phyloP scores from a whole-genome alignment of 2,329 filamentous ascomycete genomes.

The Beauveria varroae region DNA sequence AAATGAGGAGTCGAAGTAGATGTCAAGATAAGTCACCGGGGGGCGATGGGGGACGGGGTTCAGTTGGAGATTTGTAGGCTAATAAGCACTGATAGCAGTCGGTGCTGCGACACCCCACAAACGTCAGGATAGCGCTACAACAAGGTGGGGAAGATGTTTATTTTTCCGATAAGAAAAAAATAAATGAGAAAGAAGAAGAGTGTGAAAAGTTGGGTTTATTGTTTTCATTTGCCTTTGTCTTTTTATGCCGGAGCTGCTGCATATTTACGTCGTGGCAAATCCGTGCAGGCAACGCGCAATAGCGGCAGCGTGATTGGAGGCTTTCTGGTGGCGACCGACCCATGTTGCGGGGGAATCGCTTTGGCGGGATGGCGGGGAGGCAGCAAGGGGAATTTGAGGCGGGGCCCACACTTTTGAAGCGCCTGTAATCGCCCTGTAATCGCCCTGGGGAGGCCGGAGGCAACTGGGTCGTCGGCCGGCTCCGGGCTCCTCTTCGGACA shows the following conservation, averaged over 20 bases:
- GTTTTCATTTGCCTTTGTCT: no score
- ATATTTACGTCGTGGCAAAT: not conserved
- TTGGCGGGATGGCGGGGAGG: not conserved
- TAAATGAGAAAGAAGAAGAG: no score
- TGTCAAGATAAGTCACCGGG: not conserved
- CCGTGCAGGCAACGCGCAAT: not conserved
- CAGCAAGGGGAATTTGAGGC: not conserved
- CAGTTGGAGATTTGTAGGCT: slow-evolving; percentile 1
- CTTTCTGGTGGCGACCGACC: not conserved
- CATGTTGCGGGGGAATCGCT: not conserved
- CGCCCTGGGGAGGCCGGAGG: no score
- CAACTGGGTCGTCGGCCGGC: slow-evolving; percentile 6
- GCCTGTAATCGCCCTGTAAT: not conserved
- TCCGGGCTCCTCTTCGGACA: not conserved
- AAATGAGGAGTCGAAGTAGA: not conserved
- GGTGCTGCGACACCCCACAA: not conserved
- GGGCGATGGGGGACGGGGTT: not conserved
- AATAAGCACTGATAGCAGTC: not conserved
- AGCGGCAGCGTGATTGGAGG: not conserved
- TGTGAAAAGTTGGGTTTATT: no score
- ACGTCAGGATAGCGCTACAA: not conserved
- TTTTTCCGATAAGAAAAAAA: no score
- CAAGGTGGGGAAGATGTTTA: no score
- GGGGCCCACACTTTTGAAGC: not conserved
- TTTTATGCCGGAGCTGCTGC: no score